Evolutionary conservation across 23 red algal species (phyloP).

Genomic region (Gracilariopsis chorda): DNA sequence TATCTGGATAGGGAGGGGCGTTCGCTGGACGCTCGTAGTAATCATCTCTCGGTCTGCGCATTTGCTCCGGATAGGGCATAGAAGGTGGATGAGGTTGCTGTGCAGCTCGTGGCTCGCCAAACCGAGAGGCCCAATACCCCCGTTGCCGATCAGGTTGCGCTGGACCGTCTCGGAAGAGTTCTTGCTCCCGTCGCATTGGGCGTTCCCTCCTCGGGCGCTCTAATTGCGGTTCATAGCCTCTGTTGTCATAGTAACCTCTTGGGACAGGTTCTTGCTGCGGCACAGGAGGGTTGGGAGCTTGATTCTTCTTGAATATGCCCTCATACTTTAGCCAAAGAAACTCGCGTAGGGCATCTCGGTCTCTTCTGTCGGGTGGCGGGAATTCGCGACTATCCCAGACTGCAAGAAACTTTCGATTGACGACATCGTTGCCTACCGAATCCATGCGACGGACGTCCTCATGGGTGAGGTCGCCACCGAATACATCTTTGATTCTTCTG

Average conservation of each 20-base stretch:
- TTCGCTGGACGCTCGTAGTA: conserved; percentile 8
- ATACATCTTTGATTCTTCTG: conserved; percentile 50
- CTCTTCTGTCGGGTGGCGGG: conserved; percentile 40
- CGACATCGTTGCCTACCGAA: conserved; percentile 37
- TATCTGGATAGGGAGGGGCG: conserved; percentile 31
- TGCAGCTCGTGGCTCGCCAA: not conserved
- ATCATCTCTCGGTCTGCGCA: conserved; percentile 23
- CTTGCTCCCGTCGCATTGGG: conserved; percentile 16
- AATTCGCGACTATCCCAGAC: conserved; percentile 42
- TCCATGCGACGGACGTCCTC: conserved; percentile 58
- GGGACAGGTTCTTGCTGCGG: not conserved
- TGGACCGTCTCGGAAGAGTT: conserved; percentile 37
- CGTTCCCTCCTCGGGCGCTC: conserved; percentile 1
- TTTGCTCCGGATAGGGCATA: not conserved
- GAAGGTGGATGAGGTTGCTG: not conserved
- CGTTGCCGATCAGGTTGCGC: conserved; percentile 3
- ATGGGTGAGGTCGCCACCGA: conserved; percentile 36
- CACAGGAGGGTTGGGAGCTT: not conserved
- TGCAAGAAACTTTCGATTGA: conserved; percentile 61
- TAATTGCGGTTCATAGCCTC: not conserved
- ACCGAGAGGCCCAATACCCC: conserved; percentile 33
- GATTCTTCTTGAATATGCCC: conserved; percentile 39
- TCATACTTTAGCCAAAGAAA: conserved; percentile 72
- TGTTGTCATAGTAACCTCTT: conserved; percentile 1
- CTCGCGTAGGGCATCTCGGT: conserved; percentile 38